Conservation (phyloP, 805 yeast species). For the Candida tibetensis region DNA sequence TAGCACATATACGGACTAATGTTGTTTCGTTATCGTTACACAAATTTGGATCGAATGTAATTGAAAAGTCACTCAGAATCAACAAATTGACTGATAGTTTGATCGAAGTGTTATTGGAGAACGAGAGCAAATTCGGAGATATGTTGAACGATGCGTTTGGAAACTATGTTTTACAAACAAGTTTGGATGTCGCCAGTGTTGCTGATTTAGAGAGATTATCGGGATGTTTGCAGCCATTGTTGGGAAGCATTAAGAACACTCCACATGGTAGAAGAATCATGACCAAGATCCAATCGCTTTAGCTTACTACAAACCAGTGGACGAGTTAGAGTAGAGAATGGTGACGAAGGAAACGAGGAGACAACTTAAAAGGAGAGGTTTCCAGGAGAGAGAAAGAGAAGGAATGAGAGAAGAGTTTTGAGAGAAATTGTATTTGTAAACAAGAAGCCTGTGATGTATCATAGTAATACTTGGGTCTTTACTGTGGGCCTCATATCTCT, state of each 20-base stretch:
- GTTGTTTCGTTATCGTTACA: constrained; percentile 50
- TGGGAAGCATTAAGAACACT: constrained; percentile 78
- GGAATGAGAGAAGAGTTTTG: too few species aligned
- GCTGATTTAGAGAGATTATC: constrained; percentile 55
- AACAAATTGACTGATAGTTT: constrained; percentile 44
- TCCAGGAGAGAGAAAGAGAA: too few species aligned
- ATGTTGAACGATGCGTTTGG: constrained; percentile 58
- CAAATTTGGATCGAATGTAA: constrained; percentile 45
- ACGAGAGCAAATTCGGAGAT: constrained; percentile 34
- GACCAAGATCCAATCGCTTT: constrained; percentile 60
- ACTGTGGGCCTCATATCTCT: too few species aligned
- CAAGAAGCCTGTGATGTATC: too few species aligned
- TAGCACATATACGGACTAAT: constrained; percentile 35
- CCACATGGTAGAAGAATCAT: constrained; percentile 95
- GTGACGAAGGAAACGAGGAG: too few species aligned
- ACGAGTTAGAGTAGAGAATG: background rate
- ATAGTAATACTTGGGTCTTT: too few species aligned
- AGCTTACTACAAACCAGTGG: too few species aligned
- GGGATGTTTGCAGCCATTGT: constrained; percentile 63
- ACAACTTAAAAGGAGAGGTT: too few species aligned
- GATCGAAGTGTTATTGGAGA: constrained; percentile 40
- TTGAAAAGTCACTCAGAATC: constrained; percentile 54
- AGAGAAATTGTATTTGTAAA: too few species aligned
- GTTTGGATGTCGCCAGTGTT: constrained; percentile 53
- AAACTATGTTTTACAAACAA: constrained; percentile 57